Evolutionary conservation across 176 grass and related monocot species (phyloP).

Genomic region (Olyra latifolia): DNA sequence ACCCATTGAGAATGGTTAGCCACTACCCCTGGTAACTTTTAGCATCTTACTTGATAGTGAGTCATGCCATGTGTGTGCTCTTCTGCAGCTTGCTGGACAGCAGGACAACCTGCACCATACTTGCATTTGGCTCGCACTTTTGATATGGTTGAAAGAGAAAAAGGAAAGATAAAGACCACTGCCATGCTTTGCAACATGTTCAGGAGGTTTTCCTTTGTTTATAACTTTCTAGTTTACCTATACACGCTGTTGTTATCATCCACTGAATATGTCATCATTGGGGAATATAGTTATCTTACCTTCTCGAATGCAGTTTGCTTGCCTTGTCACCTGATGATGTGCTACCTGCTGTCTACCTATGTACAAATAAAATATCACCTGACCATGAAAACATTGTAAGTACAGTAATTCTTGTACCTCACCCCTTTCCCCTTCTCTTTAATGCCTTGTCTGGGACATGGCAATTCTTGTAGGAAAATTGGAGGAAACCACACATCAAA

Average conservation of each 20-base stretch:
- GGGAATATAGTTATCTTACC: slow-evolving; percentile 31
- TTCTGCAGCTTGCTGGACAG: slow-evolving; percentile 96
- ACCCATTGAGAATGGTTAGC: slow-evolving; percentile 81
- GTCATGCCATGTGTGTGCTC: slow-evolving; percentile 40
- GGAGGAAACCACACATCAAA: not conserved
- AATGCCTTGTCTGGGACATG: not conserved
- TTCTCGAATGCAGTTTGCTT: slow-evolving; percentile 79
- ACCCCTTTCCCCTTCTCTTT: slow-evolving; percentile 1
- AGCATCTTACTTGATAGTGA: slow-evolving; percentile 40
- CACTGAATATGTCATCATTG: slow-evolving; percentile 16
- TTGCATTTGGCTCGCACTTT: slow-evolving; percentile 90
- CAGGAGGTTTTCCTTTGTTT: slow-evolving; percentile 64
- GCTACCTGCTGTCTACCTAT: slow-evolving; percentile 91
- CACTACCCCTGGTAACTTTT: slow-evolving; percentile 28
- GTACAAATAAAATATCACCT: slow-evolving; percentile 86
- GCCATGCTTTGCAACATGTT: slow-evolving; percentile 95
- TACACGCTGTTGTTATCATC: slow-evolving; percentile 19
- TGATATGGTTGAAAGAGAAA: slow-evolving; percentile 91
- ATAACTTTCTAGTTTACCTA: slow-evolving; percentile 32
- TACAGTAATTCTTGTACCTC: not conserved
- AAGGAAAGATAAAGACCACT: slow-evolving; percentile 87
- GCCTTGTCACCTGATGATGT: slow-evolving; percentile 88
- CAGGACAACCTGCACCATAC: slow-evolving; percentile 88
- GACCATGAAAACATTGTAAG: slow-evolving; percentile 95
- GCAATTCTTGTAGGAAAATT: not conserved